phyloP scores from a whole-genome alignment of 2,329 filamentous ascomycete species.

The Chaetomium globosum region DNA sequence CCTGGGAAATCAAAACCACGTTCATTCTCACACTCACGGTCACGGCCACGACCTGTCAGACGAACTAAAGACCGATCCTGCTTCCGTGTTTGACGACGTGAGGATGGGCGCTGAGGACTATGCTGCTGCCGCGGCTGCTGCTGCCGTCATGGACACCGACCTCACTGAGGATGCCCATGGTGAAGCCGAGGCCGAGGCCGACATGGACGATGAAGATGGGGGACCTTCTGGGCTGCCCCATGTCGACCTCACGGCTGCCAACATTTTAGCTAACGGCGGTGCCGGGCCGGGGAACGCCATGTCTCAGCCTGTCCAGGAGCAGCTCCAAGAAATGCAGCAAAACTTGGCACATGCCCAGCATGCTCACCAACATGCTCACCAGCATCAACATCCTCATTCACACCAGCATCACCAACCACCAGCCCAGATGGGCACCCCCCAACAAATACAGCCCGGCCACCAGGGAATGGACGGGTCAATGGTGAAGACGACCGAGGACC shows the following conservation, averaged over 20 bases:
- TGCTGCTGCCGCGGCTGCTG: conserved; percentile 41
- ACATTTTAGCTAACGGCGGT: conserved; percentile 41
- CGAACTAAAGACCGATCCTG: conserved; percentile 36
- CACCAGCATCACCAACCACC: conserved; percentile 36
- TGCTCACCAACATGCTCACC: conserved; percentile 30
- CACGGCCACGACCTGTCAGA: conserved; percentile 34
- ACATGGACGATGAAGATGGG: conserved; percentile 35
- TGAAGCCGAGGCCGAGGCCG: conserved; percentile 36
- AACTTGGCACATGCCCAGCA: conserved; percentile 36
- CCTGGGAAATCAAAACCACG: neutral
- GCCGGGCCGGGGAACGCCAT: conserved; percentile 28
- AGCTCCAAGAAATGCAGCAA: conserved; percentile 34
- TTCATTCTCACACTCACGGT: neutral
- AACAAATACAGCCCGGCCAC: conserved; percentile 23
- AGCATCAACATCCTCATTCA: conserved; percentile 39
- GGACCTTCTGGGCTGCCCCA: conserved; percentile 31
- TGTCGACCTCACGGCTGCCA: conserved; percentile 41
- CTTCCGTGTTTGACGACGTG: conserved; percentile 34
- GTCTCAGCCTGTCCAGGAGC: conserved; percentile 36
- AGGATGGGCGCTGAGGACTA: conserved; percentile 35
- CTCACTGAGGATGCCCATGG: conserved; percentile 35
- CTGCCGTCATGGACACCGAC: conserved; percentile 39
- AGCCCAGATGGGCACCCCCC: conserved; percentile 37
- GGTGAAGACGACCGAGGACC: conserved; percentile 49
- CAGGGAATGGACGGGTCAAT: conserved; percentile 35